phyloP scores from a whole-genome alignment of 2,329 filamentous ascomycete genomes.

The Xenoacremonium recifei region DNA sequence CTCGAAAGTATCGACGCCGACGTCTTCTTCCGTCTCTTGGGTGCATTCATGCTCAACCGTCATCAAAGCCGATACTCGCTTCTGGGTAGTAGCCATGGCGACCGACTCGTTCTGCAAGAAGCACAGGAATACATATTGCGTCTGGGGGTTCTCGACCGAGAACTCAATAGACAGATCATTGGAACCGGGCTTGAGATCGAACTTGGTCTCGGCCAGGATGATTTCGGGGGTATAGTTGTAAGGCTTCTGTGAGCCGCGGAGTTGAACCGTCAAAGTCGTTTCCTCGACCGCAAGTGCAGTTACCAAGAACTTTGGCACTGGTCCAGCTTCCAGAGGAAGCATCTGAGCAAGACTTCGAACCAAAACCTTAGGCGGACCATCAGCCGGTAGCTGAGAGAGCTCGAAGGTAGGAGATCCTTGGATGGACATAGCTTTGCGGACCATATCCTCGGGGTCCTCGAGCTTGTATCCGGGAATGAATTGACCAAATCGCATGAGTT shows the following conservation, averaged over 20 bases:
- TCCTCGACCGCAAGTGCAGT: conserved; percentile 16
- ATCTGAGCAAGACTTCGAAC: conserved; percentile 23
- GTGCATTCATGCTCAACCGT: conserved; percentile 25
- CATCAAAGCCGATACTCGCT: conserved; percentile 19
- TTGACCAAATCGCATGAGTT: conserved; percentile 24
- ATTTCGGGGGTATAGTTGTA: conserved; percentile 25
- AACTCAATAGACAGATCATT: conserved; percentile 17
- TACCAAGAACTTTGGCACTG: conserved; percentile 15
- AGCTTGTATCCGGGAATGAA: conserved; percentile 23
- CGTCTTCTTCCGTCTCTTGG: conserved; percentile 16
- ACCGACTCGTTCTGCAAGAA: conserved; percentile 23
- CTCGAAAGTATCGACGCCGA: conserved; percentile 24
- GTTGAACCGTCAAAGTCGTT: conserved; percentile 18
- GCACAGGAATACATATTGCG: conserved; percentile 22
- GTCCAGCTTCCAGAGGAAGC: conserved; percentile 17
- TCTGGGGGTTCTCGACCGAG: conserved; percentile 17
- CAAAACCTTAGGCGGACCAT: conserved; percentile 22
- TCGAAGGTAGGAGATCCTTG: conserved; percentile 10
- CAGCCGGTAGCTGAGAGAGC: conserved; percentile 13
- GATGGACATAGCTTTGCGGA: conserved; percentile 10
- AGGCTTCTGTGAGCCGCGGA: conserved; percentile 22
- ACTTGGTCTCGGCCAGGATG: conserved; percentile 12
- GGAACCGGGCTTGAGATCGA: conserved; percentile 13
- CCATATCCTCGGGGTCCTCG: conserved; percentile 16
- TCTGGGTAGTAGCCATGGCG: conserved; percentile 17